Evolutionary conservation across 2,329 filamentous ascomycete genomes (phyloP), one percentile per base, ranked within the genome.

Genomic region (Boeremia lycopersici): DNA sequence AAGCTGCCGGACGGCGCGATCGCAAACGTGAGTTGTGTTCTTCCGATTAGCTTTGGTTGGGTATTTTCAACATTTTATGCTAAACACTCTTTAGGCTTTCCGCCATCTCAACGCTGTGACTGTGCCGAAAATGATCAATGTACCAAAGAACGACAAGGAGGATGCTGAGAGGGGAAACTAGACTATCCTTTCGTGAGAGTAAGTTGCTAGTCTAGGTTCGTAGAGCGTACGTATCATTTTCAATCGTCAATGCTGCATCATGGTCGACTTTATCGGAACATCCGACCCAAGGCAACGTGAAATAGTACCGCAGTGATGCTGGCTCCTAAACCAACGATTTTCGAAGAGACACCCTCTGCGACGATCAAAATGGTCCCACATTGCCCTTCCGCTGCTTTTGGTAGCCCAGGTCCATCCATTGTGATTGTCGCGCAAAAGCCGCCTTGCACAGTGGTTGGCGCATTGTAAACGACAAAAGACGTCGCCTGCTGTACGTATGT

Each of bases 61-160:
- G 15, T 35, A 8, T 15, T 12, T 9, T 7, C 31, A 40, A 39
- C 36, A 2, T 13, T 43, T 17, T 57, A 59, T 36, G 28, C 74
- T 79, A 59, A 77, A 68, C 15, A 8, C 26, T 23, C 28, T 28
- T 17, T 51, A 84, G 81, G 80, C 78, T 42, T 81, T 84, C 68
- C 76, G 81, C 45, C 77, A 79, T 49, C 69, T 84, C 38, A 84
- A 84, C 56, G 76, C 80, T 11, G 76, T 81, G 6, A 78, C 77
- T 9, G 81, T 84, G 3, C 82, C 82, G 8, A 77, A 78, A 57
- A 69, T 83, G 49, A 77, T 84, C 6, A 71, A 71, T 35, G 81
- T 84, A 31, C 82, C 82, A 2, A 84, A 83, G 74, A 78, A 78
- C 54, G 79, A 78, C 23, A 78, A 79, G 58, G 80, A 83, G 62